Evolutionary conservation across 768 basidiomycete species (phyloP), one percentile per base, ranked within the genome.

Genomic region (Trametes cubensis): DNA sequence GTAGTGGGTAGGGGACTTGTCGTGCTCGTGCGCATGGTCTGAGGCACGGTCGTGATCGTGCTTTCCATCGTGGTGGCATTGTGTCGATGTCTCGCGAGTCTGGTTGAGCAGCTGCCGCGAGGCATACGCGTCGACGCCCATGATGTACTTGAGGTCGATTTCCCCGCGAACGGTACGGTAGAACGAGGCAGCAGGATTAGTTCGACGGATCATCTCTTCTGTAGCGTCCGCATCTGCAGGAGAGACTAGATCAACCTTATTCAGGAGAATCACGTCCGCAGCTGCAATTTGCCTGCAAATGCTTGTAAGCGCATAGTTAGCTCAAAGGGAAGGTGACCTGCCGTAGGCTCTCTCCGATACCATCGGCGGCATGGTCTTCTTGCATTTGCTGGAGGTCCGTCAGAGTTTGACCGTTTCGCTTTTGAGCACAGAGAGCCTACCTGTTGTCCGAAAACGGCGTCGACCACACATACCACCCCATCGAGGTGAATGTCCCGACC

Each of bases 391-490:
- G 66, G 21, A 30, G 18, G 55, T 26, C 48, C 23, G 26, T 40
- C 10, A 63, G 57, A 20, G n/a, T 18, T n/a, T 10, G 7, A 13
- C 23, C 14, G 4, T 34, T 21, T 3, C 30, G 44, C 55, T 21
- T 28, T 17, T 21, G 39, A 2, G 3, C 40, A 39, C 28, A 23
- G 13, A 23, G 13, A 17, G 17, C 20, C 5, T 49, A 86, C 86
- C 76, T 84, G 76, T 45, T 76, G 71, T 0, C 92, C 92, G 74
- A 94, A 96, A 18, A 89, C 83, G 5, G 90, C 92, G 70, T 97
- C 95, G 0, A 97, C 90, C 14, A 98, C 90, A 64, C 93, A 95
- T 8, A 97, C 85, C 0, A 98, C 93, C 10, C 94, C 93, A 70
- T 98, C 96, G 0, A 93, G 79, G 10, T 81, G 74, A 59, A 93